Conservation (phyloP, 192 early-diverging fungal genomes). For the Entophlyctis helioformis region DNA sequence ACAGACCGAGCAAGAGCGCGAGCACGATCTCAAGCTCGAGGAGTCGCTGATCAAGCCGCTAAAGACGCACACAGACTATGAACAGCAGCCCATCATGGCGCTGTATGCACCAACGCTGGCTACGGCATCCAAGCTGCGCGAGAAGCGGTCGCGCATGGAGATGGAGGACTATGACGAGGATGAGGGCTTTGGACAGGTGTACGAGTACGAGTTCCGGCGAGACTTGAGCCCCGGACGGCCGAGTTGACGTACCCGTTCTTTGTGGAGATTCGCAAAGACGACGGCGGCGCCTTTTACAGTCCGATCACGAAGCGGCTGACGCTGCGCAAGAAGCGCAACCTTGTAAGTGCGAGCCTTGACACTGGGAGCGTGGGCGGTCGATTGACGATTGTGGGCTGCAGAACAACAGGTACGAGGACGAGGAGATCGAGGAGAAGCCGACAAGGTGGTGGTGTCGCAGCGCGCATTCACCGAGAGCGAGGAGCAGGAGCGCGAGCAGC, state of each 20-base stretch:
- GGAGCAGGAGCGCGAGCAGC: not conserved
- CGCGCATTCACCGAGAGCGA: not conserved
- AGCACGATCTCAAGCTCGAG: too few relatives aligned
- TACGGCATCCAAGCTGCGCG: not conserved
- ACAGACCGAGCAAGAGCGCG: too few relatives aligned
- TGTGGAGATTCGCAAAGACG: not conserved
- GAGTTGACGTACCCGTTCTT: conserved; percentile 3
- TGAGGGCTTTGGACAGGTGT: conserved; percentile 1
- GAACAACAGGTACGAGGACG: conserved; percentile 2
- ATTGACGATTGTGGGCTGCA: not conserved
- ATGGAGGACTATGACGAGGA: not conserved
- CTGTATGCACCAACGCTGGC: not conserved
- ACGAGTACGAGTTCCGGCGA: not conserved
- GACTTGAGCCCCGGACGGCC: not conserved
- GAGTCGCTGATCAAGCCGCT: too few relatives aligned
- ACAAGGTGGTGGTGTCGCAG: conserved; percentile 3
- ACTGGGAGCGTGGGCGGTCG: too few relatives aligned
- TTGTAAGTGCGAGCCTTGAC: too few relatives aligned
- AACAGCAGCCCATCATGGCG: too few relatives aligned
- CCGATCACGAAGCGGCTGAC: not conserved
- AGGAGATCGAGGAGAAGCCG: not conserved
- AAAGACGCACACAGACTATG: too few relatives aligned
- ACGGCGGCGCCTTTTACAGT: conserved; percentile 7
- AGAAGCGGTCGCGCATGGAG: conserved; percentile 1
- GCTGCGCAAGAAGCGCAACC: not conserved